Conservation (phyloP, 768 basidiomycete genomes). For the Chalciporus sphaerocephalus region DNA sequence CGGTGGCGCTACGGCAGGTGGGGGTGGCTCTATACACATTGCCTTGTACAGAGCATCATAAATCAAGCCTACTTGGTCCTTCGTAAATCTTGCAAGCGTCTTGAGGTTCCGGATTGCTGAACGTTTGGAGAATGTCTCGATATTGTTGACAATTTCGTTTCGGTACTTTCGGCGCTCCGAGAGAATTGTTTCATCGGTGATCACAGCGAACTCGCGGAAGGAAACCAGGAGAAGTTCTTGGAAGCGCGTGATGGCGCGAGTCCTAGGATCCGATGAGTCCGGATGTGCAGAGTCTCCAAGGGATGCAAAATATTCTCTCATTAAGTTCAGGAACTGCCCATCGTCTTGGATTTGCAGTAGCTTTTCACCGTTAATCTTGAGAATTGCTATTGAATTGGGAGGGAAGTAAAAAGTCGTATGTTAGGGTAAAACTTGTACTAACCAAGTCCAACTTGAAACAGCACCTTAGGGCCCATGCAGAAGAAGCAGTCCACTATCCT, state of each 20-base stretch:
- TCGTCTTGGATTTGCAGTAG: slow-evolving; percentile 93
- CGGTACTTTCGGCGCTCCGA: slow-evolving; percentile 83
- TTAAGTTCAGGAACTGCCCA: slow-evolving; percentile 91
- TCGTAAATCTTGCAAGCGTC: slow-evolving; percentile 72
- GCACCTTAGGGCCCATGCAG: slow-evolving; percentile 97
- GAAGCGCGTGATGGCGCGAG: slow-evolving; percentile 93
- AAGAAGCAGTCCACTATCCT: slow-evolving; percentile 97
- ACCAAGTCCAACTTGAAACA: slow-evolving; percentile 93
- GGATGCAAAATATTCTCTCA: slow-evolving; percentile 92
- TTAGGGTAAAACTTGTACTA: slow-evolving; percentile 23
- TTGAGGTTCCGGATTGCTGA: slow-evolving; percentile 84
- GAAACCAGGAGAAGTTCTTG: slow-evolving; percentile 95
- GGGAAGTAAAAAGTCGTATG: slow-evolving; percentile 10
- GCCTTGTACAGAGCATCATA: slow-evolving; percentile 90
- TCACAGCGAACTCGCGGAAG: slow-evolving; percentile 95
- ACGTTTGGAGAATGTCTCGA: slow-evolving; percentile 92
- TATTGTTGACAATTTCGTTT: slow-evolving; percentile 84
- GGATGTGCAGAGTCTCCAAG: slow-evolving; percentile 95
- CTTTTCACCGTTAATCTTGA: slow-evolving; percentile 95
- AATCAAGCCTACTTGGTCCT: slow-evolving; percentile 84
- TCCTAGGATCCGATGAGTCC: slow-evolving; percentile 77
- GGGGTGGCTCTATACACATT: slow-evolving; percentile 72
- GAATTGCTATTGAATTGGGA: slow-evolving; percentile 58
- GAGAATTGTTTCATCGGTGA: slow-evolving; percentile 91
- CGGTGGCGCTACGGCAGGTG: slow-evolving; percentile 45